Base-by-base conservation (phyloP, 345 rosid species). In the Jatropha curcas region DNA sequence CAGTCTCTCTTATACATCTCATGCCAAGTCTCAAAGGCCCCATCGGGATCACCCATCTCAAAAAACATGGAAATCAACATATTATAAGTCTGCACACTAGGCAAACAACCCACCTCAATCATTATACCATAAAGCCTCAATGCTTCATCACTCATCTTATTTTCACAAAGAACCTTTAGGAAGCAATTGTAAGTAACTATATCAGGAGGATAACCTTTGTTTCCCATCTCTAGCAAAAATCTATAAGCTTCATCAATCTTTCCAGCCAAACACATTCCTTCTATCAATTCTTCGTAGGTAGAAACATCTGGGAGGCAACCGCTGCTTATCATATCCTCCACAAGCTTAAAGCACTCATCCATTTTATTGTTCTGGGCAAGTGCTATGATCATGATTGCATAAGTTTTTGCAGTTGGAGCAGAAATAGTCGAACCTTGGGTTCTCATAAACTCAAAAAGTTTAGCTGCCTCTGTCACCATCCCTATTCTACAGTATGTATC, bases 281-380 rank as follows among this genome's bases (percentile, higher is more conserved):
- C 93, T 8, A 92, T 83, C 60, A 92, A 68, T 45, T 91, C 94
- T 81, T 90, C 87, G 78, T 82, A 92, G 0, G 99, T 95, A 17
- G 96, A 83, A 70, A 92, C 97, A 81, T 95, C 98, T 20, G 98
- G 99, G 61, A 95, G 91, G 67, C 94, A 92, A 59, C 96, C 98
- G 34, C 81, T 86, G 72, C 74, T 77, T 67, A 86, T 84, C 99
- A 95, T 95, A 63, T 91, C 82, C 65, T 82, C 92, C 22, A 95
- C 57, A 69, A 90, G 86, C 78, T 88, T 73, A 79, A 86, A 90
- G 83, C 92, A 80, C 39, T 88, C 96, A 28, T 88, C 87, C 65
- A 76, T 74, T 78, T 75, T 90, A 84, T 88, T 86, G 48, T 80
- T 82, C 79, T 73, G 85, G 3, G 86, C 89, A 71, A 92, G 71